Percentiles rank a stretch among this genome's conserved stretches.
These are phyloP conservation scores for Boletellus sp. DNA, from an alignment of 1,284 basidiomycete species.

Conservation along the genomic window DNA sequence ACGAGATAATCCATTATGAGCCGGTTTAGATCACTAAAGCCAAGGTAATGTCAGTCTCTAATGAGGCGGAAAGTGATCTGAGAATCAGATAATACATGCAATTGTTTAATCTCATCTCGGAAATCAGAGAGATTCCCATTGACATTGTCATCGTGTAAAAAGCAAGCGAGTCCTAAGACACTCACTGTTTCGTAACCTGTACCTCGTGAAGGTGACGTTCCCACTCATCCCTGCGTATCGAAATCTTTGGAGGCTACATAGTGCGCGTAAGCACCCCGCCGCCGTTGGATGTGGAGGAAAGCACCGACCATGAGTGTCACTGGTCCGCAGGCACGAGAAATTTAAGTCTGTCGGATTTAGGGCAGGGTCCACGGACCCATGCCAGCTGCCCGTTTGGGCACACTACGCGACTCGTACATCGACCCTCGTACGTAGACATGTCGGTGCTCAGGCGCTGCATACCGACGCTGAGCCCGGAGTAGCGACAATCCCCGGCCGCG, in stretches of 20 bases:
- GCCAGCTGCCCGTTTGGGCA: constrained; percentile 2
- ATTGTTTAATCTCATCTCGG: constrained; percentile 56
- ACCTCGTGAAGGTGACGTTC: constrained; percentile 71
- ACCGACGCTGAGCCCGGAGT: too few species aligned
- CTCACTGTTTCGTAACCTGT: constrained; percentile 75
- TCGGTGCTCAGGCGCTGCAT: neutral
- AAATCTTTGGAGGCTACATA: constrained; percentile 42
- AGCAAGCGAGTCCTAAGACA: constrained; percentile 16
- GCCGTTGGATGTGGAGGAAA: constrained; percentile 1
- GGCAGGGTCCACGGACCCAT: constrained; percentile 21
- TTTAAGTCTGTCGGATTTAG: constrained; percentile 31
- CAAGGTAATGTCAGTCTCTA: constrained; percentile 34
- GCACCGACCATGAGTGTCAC: constrained; percentile 31
- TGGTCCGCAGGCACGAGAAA: constrained; percentile 10
- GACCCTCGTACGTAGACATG: neutral
- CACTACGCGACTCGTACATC: neutral
- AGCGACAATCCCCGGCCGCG: too few species aligned
- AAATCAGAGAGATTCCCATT: constrained; percentile 90
- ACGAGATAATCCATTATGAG: constrained; percentile 99
- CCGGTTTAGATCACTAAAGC: constrained; percentile 79
- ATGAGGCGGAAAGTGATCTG: constrained; percentile 23
- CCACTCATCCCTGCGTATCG: constrained; percentile 73
- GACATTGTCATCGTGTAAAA: constrained; percentile 51
- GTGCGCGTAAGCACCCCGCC: constrained; percentile 2
- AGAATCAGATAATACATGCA: constrained; percentile 82